These are phyloP conservation scores for Pythium dissotocum DNA, from an alignment of 352 stramenopile genomes.

Conservation along the genomic window DNA sequence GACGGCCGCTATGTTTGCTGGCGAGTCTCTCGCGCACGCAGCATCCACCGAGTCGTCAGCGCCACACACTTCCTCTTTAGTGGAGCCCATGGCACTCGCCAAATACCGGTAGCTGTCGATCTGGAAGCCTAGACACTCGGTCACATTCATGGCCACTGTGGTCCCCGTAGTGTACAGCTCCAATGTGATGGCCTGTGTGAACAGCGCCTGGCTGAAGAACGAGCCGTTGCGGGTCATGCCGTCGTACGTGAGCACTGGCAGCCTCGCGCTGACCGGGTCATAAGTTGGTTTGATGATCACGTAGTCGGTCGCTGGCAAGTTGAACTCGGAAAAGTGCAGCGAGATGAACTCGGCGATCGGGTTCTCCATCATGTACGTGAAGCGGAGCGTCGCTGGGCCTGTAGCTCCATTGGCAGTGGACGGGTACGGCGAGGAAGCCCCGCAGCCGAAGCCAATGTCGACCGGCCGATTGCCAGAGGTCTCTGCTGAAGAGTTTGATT, in stretches of 20 bases:
- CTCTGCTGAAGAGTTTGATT: background rate
- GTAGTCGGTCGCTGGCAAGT: conserved; percentile 57
- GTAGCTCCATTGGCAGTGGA: background rate
- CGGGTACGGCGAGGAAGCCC: conserved; percentile 2
- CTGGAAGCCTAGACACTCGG: conserved; percentile 45
- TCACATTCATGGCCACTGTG: conserved; percentile 25
- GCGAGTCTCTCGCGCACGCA: conserved; percentile 37
- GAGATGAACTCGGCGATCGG: conserved; percentile 54
- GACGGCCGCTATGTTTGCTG: conserved; percentile 9
- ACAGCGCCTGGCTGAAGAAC: conserved; percentile 48
- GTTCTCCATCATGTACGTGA: conserved; percentile 46
- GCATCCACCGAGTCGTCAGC: conserved; percentile 58
- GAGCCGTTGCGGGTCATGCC: conserved; percentile 23
- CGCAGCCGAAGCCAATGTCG: conserved; percentile 17
- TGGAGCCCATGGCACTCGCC: conserved; percentile 13
- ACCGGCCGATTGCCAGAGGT: conserved; percentile 4
- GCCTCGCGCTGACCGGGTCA: conserved; percentile 22
- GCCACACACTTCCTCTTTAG: conserved; percentile 55
- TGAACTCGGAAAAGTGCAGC: conserved; percentile 64
- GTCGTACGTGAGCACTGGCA: conserved; percentile 40
- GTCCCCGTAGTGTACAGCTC: conserved; percentile 44
- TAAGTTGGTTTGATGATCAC: conserved; percentile 45
- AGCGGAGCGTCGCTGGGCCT: conserved; percentile 32
- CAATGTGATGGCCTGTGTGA: conserved; percentile 41
- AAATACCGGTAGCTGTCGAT: conserved; percentile 57